A percentile compares a stretch with the other conserved stretches of the same genome.
These are phyloP conservation scores for Caryopteris hybrid DNA, from an alignment of 305 asterid species.

Conservation along the genomic window DNA sequence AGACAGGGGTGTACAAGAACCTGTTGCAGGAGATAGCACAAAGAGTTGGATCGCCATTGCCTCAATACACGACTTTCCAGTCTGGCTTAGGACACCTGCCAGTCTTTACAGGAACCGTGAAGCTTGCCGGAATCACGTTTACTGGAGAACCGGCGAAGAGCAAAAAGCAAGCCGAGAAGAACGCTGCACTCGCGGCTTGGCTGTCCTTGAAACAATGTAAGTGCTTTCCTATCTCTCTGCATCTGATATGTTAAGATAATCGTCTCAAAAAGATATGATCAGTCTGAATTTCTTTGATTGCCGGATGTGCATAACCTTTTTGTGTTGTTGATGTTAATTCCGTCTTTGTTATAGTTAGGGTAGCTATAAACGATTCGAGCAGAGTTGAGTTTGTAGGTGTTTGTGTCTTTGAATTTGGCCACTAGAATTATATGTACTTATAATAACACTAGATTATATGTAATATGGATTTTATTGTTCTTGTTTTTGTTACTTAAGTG, in stretches of 20 bases:
- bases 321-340: too few relatives aligned
- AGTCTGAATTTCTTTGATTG: background rate
- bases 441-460: too few relatives aligned
- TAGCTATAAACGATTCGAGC: too few relatives aligned
- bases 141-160: slow-evolving; percentile 71
- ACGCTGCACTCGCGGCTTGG: slow-evolving; percentile 68
- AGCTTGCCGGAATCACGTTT: slow-evolving; percentile 56
- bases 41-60: slow-evolving; percentile 79
- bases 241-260: background rate
- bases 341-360: too few relatives aligned
- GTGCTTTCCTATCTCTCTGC: slow-evolving; percentile 9
- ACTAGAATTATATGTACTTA: too few relatives aligned
- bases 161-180: slow-evolving; percentile 81
- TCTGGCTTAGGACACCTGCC: slow-evolving; percentile 80
- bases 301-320: too few relatives aligned
- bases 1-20: slow-evolving; percentile 80
- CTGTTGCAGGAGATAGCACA: slow-evolving; percentile 81
- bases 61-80: slow-evolving; percentile 61
- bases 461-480: too few relatives aligned
- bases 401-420: too few relatives aligned
- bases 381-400: too few relatives aligned
- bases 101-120: slow-evolving; percentile 68
- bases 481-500: too few relatives aligned
- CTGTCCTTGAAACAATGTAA: slow-evolving; percentile 60
- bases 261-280: too few relatives aligned